Evolutionary conservation across 2,329 filamentous ascomycete species (phyloP), one percentile per base, ranked within the genome.

Genomic region (Hyphodiscus sp.): DNA sequence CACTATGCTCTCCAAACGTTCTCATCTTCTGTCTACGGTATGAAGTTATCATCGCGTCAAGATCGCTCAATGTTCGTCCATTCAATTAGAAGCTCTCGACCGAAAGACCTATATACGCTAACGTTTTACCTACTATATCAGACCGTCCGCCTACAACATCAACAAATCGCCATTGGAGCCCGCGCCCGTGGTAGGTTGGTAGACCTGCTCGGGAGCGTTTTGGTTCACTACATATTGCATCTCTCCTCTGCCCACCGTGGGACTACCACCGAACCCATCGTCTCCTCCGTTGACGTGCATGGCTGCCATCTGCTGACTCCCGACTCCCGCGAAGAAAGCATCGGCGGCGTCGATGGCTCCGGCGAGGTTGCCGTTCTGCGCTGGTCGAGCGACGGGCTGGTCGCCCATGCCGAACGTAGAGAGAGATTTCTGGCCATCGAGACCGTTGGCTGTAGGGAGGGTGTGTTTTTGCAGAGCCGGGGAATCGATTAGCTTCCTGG

Each of bases 281-380:
- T 83, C 75, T 52, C 77, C 75, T 46, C 68, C 74, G 61, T 82
- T 79, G 54, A 91, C 76, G 53, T 79, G 77, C 80, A 91, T 82
- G 16, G 81, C 78, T 4, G 81, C 82, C 85, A 91, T 87, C 67
- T 88, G 85, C 68, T 85, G 81, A 55, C 74, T 81, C 1, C 85
- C 84, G n/a, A 91, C 76, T 45, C 83, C 86, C 16, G 87, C 85
- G 70, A 96, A 97, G 71, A 96, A 96, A 16, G 86, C 83, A 66
- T 96, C 92, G 10, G 91, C 92, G 51, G 94, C 91, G 64, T 79
- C 87, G 38, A 95, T 83, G 1, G 90, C 90, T 23, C 83, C 81
- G 2, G 82, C 77, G 53, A 91, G 76, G 64, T 85, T 79, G 6
- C 74, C 71, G 58, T 55, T 57, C 60, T 66, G 56, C 15, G 60